phyloP scores from a whole-genome alignment of 306 rosid species.

The Castanospermum australe region DNA sequence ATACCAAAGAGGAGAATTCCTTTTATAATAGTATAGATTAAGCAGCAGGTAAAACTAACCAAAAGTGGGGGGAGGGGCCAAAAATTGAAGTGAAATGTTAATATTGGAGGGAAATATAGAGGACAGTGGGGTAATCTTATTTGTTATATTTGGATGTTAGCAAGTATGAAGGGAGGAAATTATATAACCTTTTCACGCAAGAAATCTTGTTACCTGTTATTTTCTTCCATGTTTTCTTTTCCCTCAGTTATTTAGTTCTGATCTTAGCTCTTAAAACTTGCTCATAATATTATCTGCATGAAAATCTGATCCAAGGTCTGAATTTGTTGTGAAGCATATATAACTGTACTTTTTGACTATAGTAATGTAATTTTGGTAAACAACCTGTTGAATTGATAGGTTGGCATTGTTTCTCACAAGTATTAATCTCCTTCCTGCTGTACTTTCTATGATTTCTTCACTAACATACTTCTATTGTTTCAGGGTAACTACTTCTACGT shows the following conservation, averaged over 20 bases:
- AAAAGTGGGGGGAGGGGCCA: background rate
- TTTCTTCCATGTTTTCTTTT: background rate
- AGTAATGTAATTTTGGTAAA: background rate
- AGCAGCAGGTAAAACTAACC: background rate
- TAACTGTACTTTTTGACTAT: background rate
- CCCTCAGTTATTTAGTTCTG: background rate
- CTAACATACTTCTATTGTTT: conserved; percentile 31
- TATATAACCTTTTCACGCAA: background rate
- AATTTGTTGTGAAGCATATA: background rate
- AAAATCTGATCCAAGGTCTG: background rate
- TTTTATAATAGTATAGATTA: too few relatives aligned
- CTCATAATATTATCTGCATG: background rate
- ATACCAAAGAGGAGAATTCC: too few relatives aligned
- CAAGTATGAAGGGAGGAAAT: background rate
- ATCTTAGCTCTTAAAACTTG: background rate
- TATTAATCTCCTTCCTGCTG: background rate
- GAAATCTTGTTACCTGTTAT: background rate
- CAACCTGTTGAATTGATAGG: background rate
- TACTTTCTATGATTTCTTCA: background rate
- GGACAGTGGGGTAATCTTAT: background rate
- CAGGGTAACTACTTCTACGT: conserved; percentile 78
- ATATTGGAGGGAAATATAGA: background rate
- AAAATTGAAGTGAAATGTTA: background rate
- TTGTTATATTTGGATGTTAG: background rate
- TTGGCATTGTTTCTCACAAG: background rate